These are phyloP conservation scores for Pleurotus tuber-regium DNA, from an alignment of 768 basidiomycete species.

Conservation along the genomic window DNA sequence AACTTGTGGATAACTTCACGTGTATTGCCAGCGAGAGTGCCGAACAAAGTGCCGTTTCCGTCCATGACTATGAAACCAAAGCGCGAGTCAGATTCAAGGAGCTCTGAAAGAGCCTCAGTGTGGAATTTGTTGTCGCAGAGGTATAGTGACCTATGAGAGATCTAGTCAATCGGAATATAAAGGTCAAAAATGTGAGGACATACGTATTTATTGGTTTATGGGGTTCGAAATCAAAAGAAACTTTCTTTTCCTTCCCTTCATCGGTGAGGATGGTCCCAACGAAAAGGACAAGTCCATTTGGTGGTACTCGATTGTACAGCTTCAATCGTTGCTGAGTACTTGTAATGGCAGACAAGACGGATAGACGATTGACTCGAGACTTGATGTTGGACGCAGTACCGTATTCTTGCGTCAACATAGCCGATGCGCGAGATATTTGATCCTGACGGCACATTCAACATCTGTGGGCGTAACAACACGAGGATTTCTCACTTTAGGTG, in stretches of 20 bases:
- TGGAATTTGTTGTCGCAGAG: slow-evolving; percentile 99
- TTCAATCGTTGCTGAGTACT: slow-evolving; percentile 97
- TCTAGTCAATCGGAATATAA: neutral
- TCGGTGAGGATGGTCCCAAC: slow-evolving; percentile 98
- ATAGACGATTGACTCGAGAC: slow-evolving; percentile 95
- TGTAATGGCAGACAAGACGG: slow-evolving; percentile 96
- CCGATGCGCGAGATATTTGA: slow-evolving; percentile 92
- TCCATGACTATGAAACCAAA: slow-evolving; percentile 99
- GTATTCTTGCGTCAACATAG: slow-evolving; percentile 98
- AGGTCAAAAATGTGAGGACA: slow-evolving; percentile 24
- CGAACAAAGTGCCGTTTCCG: slow-evolving; percentile 96
- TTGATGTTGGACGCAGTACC: slow-evolving; percentile 99
- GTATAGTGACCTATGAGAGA: slow-evolving; percentile 76
- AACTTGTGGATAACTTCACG: slow-evolving; percentile 98
- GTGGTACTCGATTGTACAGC: slow-evolving; percentile 93
- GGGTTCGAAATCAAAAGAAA: slow-evolving; percentile 97
- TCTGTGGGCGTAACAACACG: neutral
- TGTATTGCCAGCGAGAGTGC: slow-evolving; percentile 93
- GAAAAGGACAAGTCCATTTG: slow-evolving; percentile 95
- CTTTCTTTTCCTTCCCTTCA: slow-evolving; percentile 99
- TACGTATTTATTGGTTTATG: slow-evolving; percentile 99
- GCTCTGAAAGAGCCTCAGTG: slow-evolving; percentile 94
- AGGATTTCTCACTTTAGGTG: slow-evolving; percentile 69
- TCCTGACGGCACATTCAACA: slow-evolving; percentile 42
- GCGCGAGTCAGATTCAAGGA: slow-evolving; percentile 94